Evolutionary conservation across 2,329 filamentous ascomycete species (phyloP), one percentile per base, ranked within the genome.

Genomic region (Emmonsia crescens): DNA sequence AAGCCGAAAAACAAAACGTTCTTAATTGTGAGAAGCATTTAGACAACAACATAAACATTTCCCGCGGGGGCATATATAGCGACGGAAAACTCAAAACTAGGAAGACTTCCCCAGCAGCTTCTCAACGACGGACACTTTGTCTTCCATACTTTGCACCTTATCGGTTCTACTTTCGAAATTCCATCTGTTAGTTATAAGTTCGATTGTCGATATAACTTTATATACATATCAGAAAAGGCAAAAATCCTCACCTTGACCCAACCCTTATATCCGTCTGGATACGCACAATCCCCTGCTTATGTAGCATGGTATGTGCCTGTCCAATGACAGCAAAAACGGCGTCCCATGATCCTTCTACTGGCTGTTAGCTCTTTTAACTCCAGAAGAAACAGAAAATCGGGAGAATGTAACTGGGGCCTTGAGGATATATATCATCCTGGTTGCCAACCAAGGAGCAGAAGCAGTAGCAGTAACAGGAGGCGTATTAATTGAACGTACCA

Each of bases 211-310:
- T 6, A 4, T 27, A 12, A 16, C 46, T 10, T 49, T 49, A 33
- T 52, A 8, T 19, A 29, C n/a, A 5, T 6, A 5, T 12, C 10
- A 38, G 19, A 38, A 33, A 33, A 12, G 16, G 31, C 9, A 27
- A 55, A 55, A 19, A 0, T 5, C 19, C 80, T 71, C 67, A 88
- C 87, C 88, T 85, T 33, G 88, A 88, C 0, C 93, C 93, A 51
- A 91, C 86, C 14, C 93, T 81, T 77, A 97, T 92, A 72, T 93
- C 91, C 33, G 86, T 89, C 79, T 97, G 93, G 48, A 97, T 89
- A 60, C 94, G 81, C 63, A 89, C 80, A 40, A 91, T 83, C n/a
- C 91, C 91, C 63, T 85, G 83, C 63, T 85, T 77, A 71, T 96
- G 91, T 27, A 96, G 83, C 55, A 90, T 78, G 0, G 83, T 82